These are phyloP conservation scores for Mycena albidolilacea DNA, from an alignment of 768 basidiomycete species.

Conservation along the genomic window DNA sequence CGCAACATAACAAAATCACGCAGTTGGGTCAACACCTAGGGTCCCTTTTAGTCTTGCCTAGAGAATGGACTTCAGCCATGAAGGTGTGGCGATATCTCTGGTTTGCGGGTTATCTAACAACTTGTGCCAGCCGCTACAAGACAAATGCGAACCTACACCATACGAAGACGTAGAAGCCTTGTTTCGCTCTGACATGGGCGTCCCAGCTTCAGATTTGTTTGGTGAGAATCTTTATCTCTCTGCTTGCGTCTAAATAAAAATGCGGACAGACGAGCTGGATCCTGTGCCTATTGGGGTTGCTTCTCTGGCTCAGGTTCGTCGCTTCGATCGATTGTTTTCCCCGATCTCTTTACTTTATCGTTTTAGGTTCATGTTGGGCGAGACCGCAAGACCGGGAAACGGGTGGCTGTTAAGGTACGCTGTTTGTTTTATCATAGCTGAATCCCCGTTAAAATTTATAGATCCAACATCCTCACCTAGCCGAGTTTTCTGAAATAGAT, in stretches of 20 bases:
- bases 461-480: conserved; percentile 94
- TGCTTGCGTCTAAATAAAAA: background rate
- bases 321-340: background rate
- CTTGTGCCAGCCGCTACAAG: conserved; percentile 71
- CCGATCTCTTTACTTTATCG: background rate
- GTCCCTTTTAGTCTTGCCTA: conserved; percentile 67
- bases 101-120: background rate
- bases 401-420: conserved; percentile 89
- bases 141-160: conserved; percentile 93
- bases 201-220: conserved; percentile 81
- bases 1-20: conserved; percentile 18
- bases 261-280: conserved; percentile 74
- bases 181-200: conserved; percentile 85
- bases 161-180: conserved; percentile 83
- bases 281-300: conserved; percentile 94
- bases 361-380: conserved; percentile 82
- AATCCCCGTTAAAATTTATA: conserved; percentile 44
- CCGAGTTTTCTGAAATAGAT: conserved; percentile 93
- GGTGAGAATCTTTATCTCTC: conserved; percentile 36
- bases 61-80: conserved; percentile 69
- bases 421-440: conserved; percentile 25
- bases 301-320: conserved; percentile 81
- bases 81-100: background rate
- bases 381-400: conserved; percentile 77
- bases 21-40: conserved; percentile 91